phyloP scores from a whole-genome alignment of 148 eudicot genomes.

The Rhododendron ferrugineum region DNA sequence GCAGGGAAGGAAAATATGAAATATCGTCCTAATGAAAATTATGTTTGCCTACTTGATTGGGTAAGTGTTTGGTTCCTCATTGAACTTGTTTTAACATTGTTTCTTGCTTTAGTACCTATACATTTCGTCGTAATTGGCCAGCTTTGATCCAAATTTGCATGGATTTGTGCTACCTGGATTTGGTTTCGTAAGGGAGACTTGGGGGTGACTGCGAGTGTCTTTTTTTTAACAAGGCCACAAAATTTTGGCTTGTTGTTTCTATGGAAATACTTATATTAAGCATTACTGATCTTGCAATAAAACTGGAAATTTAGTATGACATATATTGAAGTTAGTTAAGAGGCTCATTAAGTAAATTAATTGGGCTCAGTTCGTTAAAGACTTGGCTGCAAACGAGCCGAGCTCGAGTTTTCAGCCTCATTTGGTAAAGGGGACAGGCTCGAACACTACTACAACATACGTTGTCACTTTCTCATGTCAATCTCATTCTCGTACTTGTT shows the following conservation, averaged over 20 bases:
- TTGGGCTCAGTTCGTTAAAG: no score
- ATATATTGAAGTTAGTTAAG: no score
- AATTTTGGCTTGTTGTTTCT: background rate
- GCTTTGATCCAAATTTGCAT: background rate
- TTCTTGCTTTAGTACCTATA: background rate
- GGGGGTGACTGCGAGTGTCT: background rate
- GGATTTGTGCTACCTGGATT: background rate
- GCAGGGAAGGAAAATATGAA: constrained; percentile 57
- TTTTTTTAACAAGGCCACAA: background rate
- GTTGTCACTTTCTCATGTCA: background rate
- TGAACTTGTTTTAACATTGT: background rate
- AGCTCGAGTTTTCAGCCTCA: no score
- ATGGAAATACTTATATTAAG: no score
- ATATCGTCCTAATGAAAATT: constrained; percentile 40
- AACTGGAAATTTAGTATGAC: no score
- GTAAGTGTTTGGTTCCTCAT: constrained; percentile 24
- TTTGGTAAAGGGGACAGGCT: no score
- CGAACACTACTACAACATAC: no score
- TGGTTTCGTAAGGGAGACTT: background rate
- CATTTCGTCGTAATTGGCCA: background rate
- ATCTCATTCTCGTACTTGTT: background rate
- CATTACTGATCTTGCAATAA: no score
- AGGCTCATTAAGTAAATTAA: no score
- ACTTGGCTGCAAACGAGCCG: no score
- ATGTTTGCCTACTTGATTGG: constrained; percentile 33